phyloP scores from a whole-genome alignment of 176 grass and related monocot genomes.

The Oryza longistaminata region DNA sequence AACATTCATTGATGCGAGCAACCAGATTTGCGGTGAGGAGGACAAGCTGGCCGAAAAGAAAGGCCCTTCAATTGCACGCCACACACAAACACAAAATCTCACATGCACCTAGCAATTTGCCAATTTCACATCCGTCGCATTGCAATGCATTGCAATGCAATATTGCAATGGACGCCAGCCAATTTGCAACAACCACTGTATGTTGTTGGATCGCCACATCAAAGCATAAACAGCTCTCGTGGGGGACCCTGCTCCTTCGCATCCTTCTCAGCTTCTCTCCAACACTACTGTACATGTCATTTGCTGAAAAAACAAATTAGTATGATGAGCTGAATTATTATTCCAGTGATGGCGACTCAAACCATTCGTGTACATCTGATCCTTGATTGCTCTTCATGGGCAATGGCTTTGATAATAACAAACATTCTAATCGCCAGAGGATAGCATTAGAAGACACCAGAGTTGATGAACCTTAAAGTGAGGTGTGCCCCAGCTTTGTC shows the following conservation, averaged over 20 bases:
- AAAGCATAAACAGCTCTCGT: background rate
- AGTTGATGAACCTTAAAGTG: background rate
- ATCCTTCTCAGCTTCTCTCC: background rate
- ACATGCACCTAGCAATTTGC: background rate
- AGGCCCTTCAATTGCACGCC: background rate
- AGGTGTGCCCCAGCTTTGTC: background rate
- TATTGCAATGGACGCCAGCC: background rate
- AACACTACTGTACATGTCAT: background rate
- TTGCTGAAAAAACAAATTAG: background rate
- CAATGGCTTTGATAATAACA: background rate
- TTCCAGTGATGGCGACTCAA: background rate
- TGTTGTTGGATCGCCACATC: background rate
- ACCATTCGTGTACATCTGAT: background rate
- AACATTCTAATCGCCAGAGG: background rate
- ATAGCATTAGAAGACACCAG: background rate
- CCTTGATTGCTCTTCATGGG: background rate
- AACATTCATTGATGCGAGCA: background rate
- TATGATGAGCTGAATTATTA: background rate
- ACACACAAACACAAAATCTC: background rate
- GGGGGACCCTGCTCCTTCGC: background rate
- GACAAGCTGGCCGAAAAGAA: background rate
- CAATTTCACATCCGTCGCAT: background rate
- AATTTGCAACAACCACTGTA: background rate
- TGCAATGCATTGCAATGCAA: background rate
- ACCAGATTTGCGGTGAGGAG: background rate